Conservation (phyloP, 2,329 filamentous ascomycete genomes). For the Diaporthe longicolla region DNA sequence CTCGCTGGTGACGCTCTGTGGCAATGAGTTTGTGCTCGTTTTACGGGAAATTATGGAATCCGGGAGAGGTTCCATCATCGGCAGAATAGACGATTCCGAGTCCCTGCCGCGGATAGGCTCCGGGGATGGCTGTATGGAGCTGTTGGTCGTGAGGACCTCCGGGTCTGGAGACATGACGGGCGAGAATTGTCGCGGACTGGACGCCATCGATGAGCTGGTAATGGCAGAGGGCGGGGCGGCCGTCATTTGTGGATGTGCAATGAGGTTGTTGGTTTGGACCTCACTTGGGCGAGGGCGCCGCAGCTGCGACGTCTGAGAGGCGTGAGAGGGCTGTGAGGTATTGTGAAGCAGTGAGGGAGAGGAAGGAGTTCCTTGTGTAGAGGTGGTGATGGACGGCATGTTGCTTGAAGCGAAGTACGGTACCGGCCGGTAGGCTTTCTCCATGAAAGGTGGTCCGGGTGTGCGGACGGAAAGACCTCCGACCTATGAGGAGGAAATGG, state of each 20-base stretch:
- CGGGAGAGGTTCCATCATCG: constrained; percentile 58
- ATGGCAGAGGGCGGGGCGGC: constrained; percentile 66
- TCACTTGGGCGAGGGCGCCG: constrained; percentile 61
- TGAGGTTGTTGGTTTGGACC: constrained; percentile 62
- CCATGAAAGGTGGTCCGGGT: constrained; percentile 41
- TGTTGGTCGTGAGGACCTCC: constrained; percentile 68
- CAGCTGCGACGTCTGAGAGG: constrained; percentile 54
- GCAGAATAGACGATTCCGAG: constrained; percentile 28
- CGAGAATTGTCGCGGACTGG: constrained; percentile 68
- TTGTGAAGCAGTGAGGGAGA: constrained; percentile 51
- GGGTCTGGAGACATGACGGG: constrained; percentile 70
- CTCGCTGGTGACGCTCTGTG: constrained; percentile 69
- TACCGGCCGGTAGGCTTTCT: constrained; percentile 40
- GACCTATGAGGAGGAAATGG: constrained; percentile 40
- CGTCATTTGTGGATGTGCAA: constrained; percentile 53
- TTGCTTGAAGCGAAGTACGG: constrained; percentile 44
- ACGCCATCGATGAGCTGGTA: constrained; percentile 69
- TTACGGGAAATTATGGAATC: constrained; percentile 77
- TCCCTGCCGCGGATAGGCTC: constrained; percentile 71
- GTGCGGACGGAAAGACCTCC: constrained; percentile 42
- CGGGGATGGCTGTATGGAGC: constrained; percentile 77
- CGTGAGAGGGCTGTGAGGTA: constrained; percentile 59
- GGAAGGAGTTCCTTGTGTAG: constrained; percentile 49
- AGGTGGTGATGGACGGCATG: constrained; percentile 51
- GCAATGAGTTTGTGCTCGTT: constrained; percentile 74